Conservation (phyloP, 1,139 yeast genomes). For the Scheffersomyces lignicola region DNA sequence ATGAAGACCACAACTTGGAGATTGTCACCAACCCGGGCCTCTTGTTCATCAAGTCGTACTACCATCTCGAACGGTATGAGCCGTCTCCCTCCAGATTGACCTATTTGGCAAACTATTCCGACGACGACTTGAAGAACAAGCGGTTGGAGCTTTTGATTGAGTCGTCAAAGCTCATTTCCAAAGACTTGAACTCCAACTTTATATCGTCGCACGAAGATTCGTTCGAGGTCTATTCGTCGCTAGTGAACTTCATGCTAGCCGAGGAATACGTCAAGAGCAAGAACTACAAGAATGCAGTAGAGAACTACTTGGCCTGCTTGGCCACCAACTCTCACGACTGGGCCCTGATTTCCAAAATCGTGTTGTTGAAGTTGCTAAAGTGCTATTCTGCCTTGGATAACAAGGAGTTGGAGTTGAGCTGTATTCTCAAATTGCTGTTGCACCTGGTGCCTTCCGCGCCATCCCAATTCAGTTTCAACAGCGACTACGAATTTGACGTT, state of each 20-base stretch:
- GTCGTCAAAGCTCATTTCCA: constrained; percentile 4
- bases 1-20: constrained; percentile 24
- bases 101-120: constrained; percentile 7
- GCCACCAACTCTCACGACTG: constrained; percentile 5
- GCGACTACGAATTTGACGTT: constrained; percentile 9
- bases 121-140: constrained; percentile 5
- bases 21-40: constrained; percentile 32
- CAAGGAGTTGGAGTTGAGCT: constrained; percentile 9
- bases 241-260: constrained; percentile 50
- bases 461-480: too few relatives aligned
- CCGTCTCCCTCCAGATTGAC: constrained; percentile 11
- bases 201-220: constrained; percentile 5
- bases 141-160: constrained; percentile 9
- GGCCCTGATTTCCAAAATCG: constrained; percentile 10
- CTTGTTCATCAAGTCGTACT: constrained; percentile 25
- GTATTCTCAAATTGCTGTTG: constrained; percentile 12
- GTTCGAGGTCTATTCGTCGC: constrained; percentile 13
- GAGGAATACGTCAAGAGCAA: constrained; percentile 32
- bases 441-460: not conserved
- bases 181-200: constrained; percentile 2
- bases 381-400: constrained; percentile 11
- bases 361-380: constrained; percentile 11
- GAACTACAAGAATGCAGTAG: constrained; percentile 9
- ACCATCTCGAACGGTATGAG: constrained; percentile 4
- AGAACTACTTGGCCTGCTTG: constrained; percentile 4